Conservation (phyloP, 2,329 filamentous ascomycete genomes). For the Fusarium luffae region DNA sequence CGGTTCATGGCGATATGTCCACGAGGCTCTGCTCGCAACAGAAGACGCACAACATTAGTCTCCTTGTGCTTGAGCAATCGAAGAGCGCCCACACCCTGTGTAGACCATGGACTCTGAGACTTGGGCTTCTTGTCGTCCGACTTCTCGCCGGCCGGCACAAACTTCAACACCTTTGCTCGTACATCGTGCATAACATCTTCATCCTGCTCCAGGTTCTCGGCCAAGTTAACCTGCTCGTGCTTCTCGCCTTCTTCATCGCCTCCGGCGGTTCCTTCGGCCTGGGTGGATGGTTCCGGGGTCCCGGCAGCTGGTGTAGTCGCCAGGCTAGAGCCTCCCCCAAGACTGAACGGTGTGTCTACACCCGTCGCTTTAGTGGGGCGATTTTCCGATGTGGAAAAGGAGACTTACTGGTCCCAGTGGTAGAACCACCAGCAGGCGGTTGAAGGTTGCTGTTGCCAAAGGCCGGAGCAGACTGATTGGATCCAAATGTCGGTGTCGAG, state of each 20-base stretch:
- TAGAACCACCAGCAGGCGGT: constrained; percentile 57
- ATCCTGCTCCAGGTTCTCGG: constrained; percentile 74
- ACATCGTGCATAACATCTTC: constrained; percentile 78
- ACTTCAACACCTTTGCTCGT: constrained; percentile 75
- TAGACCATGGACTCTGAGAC: constrained; percentile 71
- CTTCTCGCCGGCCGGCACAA: constrained; percentile 60
- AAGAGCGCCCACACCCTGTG: constrained; percentile 76
- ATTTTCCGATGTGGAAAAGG: constrained; percentile 56
- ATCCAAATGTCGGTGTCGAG: constrained; percentile 49
- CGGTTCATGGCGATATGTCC: constrained; percentile 81
- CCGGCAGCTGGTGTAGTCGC: constrained; percentile 69
- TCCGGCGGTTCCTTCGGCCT: constrained; percentile 56
- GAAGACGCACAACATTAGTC: constrained; percentile 72
- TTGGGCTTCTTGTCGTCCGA: constrained; percentile 59
- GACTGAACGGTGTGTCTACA: constrained; percentile 66
- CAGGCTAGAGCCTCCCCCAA: constrained; percentile 69
- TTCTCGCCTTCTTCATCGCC: constrained; percentile 65
- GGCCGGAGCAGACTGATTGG: constrained; percentile 49
- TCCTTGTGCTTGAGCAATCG: constrained; percentile 79
- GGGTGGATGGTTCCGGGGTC: constrained; percentile 66
- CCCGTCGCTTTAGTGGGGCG: constrained; percentile 59
- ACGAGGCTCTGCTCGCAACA: constrained; percentile 79
- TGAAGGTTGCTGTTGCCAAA: constrained; percentile 55
- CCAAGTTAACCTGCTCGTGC: constrained; percentile 77
- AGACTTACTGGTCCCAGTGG: constrained; percentile 61